Percentiles rank a stretch among this genome's conserved stretches.
phyloP scores from a whole-genome alignment of 2,329 filamentous ascomycete species.

The Ilyonectria mors-panacis region DNA sequence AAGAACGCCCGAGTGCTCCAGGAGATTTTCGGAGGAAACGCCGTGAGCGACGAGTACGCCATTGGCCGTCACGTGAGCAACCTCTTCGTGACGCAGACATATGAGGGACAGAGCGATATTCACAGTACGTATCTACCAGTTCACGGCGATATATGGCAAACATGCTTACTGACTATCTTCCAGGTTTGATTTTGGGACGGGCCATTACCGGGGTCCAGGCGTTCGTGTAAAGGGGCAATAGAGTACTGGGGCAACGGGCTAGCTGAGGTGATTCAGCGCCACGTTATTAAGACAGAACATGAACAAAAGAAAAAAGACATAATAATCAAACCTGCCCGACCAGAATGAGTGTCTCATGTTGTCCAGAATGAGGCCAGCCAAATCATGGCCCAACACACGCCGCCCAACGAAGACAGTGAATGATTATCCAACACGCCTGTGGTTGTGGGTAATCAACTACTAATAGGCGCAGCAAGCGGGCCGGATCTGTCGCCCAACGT shows the following conservation, averaged over 20 bases:
- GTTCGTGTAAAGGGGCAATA: conserved; percentile 69
- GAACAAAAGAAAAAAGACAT: conserved; percentile 5
- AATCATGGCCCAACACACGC: not conserved
- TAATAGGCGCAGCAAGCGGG: conserved; percentile 28
- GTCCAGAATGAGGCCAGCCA: conserved; percentile 18
- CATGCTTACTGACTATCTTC: conserved; percentile 47
- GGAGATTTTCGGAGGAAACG: conserved; percentile 97
- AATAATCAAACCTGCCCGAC: conserved; percentile 9
- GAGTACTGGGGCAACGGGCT: conserved; percentile 23
- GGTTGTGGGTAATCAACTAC: conserved; percentile 23
- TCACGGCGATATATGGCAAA: conserved; percentile 7
- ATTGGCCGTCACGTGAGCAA: conserved; percentile 97
- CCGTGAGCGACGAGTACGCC: conserved; percentile 96
- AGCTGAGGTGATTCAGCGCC: conserved; percentile 6
- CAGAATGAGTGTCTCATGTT: not conserved
- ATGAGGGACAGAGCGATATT: conserved; percentile 98
- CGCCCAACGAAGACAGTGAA: conserved; percentile 13
- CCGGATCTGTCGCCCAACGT: conserved; percentile 28
- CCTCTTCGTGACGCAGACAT: conserved; percentile 96
- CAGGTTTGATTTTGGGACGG: conserved; percentile 78
- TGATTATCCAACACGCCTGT: conserved; percentile 13
- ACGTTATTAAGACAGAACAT: not conserved
- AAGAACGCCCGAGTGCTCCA: conserved; percentile 85
- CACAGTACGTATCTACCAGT: conserved; percentile 77
- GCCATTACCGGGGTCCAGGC: conserved; percentile 84